Conservation (phyloP, 129 eudicot species). For the sunflower (Helianthus annuus) region DNA sequence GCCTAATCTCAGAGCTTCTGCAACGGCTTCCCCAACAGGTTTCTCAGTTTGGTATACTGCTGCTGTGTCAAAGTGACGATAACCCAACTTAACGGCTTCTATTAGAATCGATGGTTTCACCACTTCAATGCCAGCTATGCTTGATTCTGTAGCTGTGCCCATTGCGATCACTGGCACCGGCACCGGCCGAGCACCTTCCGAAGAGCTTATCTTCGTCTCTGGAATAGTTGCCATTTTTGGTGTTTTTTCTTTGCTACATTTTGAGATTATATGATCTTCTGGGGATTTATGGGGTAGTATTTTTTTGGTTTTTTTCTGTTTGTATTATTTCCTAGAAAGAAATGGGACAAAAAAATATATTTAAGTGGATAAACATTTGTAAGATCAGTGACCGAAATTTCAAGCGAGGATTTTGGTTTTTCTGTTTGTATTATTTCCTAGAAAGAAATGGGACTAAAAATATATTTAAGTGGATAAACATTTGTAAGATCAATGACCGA, state of each 20-base stretch:
- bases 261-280: neutral
- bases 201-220: conserved; percentile 3
- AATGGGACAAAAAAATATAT: no score
- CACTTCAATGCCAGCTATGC: conserved; percentile 8
- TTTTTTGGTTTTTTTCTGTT: no score
- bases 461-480: no score
- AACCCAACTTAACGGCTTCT: conserved; percentile 46
- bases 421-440: no score
- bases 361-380: no score
- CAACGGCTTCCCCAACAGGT: conserved; percentile 39
- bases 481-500: no score
- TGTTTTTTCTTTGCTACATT: neutral
- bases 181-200: conserved; percentile 20
- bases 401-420: no score
- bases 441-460: no score
- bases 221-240: neutral
- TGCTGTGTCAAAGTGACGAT: conserved; percentile 9
- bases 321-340: no score
- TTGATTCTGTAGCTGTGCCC: conserved; percentile 30
- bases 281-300: neutral
- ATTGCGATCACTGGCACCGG: conserved; percentile 42
- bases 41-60: conserved; percentile 40
- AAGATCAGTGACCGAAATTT: no score
- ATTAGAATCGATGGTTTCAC: conserved; percentile 31
- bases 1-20: conserved; percentile 34